These are phyloP conservation scores for Galerina sulciceps DNA, from an alignment of 768 basidiomycete species.

Conservation along the genomic window DNA sequence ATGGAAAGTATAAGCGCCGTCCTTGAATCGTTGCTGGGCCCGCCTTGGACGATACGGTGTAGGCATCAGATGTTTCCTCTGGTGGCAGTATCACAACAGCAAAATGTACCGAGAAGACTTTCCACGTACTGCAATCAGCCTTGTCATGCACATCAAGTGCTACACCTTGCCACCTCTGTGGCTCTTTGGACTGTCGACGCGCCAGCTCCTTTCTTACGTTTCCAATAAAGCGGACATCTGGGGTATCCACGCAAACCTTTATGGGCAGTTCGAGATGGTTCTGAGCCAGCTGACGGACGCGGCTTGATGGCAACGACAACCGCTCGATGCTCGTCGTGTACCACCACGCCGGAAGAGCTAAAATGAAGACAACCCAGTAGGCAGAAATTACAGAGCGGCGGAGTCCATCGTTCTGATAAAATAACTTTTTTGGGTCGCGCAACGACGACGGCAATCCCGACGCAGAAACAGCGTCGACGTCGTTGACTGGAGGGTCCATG, in stretches of 20 bases:
- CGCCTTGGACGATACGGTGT: conserved; percentile 9
- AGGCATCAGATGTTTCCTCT: conserved; percentile 8
- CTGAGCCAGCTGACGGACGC: conserved; percentile 56
- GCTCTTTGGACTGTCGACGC: conserved; percentile 6
- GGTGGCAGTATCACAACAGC: background rate
- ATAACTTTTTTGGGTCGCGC: conserved; percentile 53
- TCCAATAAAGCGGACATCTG: conserved; percentile 10
- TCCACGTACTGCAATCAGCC: conserved; percentile 38
- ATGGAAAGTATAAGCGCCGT: conserved; percentile 34
- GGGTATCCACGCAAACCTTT: conserved; percentile 40
- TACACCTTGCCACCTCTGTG: conserved; percentile 47
- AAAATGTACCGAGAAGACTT: background rate
- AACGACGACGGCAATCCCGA: conserved; percentile 25
- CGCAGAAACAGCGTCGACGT: background rate
- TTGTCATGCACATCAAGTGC: conserved; percentile 35
- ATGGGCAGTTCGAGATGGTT: conserved; percentile 52
- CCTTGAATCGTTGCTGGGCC: conserved; percentile 21
- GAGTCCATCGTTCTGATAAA: conserved; percentile 52
- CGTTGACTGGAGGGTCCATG: conserved; percentile 18
- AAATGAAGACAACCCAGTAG: conserved; percentile 79
- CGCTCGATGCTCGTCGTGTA: conserved; percentile 88
- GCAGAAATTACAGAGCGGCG: conserved; percentile 68
- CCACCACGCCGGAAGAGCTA: conserved; percentile 94
- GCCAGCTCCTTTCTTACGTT: conserved; percentile 10
- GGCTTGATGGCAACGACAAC: conserved; percentile 66